These are phyloP conservation scores for Delonix regia DNA, from an alignment of 306 rosid species.

Conservation along the genomic window DNA sequence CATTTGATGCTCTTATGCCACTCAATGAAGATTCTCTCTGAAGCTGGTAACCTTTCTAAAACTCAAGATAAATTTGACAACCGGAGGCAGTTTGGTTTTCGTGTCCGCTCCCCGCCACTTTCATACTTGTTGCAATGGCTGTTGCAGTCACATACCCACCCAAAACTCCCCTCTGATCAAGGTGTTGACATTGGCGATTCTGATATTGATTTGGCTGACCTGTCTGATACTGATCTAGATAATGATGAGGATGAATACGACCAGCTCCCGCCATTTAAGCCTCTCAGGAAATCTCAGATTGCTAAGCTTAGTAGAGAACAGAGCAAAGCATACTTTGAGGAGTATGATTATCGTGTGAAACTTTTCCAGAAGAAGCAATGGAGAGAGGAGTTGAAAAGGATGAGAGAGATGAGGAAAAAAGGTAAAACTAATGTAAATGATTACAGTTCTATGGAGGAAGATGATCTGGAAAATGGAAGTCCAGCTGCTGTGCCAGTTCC, in stretches of 20 bases:
- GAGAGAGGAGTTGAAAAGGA: constrained; percentile 94
- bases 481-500: constrained; percentile 98
- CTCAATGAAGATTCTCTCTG: constrained; percentile 89
- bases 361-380: constrained; percentile 93
- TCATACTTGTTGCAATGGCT: constrained; percentile 88
- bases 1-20: constrained; percentile 78
- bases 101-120: constrained; percentile 88
- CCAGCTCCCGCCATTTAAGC: constrained; percentile 96
- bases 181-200: constrained; percentile 94
- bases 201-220: constrained; percentile 82
- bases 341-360: constrained; percentile 95
- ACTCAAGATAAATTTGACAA: constrained; percentile 79
- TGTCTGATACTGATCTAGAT: constrained; percentile 86
- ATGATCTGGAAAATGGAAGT: constrained; percentile 72
- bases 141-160: constrained; percentile 87
- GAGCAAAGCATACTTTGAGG: constrained; percentile 84
- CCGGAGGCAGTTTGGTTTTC: constrained; percentile 85
- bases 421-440: constrained; percentile 57
- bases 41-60: constrained; percentile 69
- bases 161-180: constrained; percentile 88
- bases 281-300: constrained; percentile 85
- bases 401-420: constrained; percentile 83
- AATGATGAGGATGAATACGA: constrained; percentile 93
- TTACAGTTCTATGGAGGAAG: constrained; percentile 70
- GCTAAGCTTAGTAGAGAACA: constrained; percentile 86